These are phyloP conservation scores for Fusarium penzigii DNA, from an alignment of 2,329 filamentous ascomycete genomes.

Conservation along the genomic window DNA sequence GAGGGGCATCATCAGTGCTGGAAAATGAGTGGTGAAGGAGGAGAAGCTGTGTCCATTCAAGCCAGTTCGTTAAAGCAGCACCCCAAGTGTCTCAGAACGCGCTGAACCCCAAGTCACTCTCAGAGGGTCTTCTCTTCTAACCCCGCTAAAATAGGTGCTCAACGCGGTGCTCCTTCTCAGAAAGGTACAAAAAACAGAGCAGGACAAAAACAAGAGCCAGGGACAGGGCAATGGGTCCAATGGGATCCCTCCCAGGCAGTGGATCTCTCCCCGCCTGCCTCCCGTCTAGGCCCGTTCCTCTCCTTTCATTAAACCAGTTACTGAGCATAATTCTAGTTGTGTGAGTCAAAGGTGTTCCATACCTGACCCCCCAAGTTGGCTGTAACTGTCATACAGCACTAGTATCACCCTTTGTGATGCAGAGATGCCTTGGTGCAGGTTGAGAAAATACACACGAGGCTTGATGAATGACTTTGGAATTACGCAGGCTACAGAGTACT, in stretches of 20 bases:
- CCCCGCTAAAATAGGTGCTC: constrained; percentile 25
- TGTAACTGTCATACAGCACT: too few relatives aligned
- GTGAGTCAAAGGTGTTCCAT: not conserved
- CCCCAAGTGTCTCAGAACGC: constrained; percentile 19
- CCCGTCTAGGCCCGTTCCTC: not conserved
- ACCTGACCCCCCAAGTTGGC: not conserved
- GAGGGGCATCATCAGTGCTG: not conserved
- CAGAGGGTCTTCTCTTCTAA: constrained; percentile 21
- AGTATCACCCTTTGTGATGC: too few relatives aligned
- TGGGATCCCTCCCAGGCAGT: constrained; percentile 18
- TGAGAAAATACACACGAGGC: too few relatives aligned
- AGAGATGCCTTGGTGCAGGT: too few relatives aligned
- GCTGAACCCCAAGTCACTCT: constrained; percentile 22
- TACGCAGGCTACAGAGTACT: not conserved
- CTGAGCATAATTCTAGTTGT: not conserved
- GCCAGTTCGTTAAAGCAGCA: constrained; percentile 24
- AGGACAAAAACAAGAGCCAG: constrained; percentile 9
- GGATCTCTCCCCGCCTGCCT: constrained; percentile 1
- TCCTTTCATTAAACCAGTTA: not conserved
- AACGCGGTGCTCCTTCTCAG: constrained; percentile 28
- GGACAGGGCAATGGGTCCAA: constrained; percentile 16
- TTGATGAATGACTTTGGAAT: too few relatives aligned
- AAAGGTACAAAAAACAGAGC: constrained; percentile 18
- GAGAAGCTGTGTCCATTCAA: not conserved
- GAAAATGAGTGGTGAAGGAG: constrained; percentile 2